Evolutionary conservation across 176 grass and related monocot species (phyloP).

Genomic region (Aechmea fasciata): DNA sequence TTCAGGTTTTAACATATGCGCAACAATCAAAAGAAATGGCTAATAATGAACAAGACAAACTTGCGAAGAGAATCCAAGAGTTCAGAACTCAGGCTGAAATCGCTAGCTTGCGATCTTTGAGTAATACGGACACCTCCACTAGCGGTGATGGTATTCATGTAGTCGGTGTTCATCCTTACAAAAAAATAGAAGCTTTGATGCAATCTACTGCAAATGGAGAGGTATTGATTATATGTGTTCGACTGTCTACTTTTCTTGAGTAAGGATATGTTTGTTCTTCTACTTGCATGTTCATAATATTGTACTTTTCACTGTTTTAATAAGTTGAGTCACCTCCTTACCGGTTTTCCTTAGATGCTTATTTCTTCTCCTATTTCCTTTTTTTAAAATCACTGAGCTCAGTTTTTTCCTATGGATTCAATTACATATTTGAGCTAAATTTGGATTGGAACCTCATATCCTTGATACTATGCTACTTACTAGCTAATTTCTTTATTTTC

Average conservation of each 20-base stretch:
- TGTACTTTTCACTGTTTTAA: neutral
- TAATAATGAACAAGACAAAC: slow-evolving; percentile 72
- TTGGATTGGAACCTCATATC: neutral
- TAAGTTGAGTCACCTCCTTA: neutral
- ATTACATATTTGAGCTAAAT: neutral
- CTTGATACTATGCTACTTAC: neutral
- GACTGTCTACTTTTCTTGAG: neutral
- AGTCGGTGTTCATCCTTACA: slow-evolving; percentile 82
- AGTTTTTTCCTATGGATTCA: slow-evolving; percentile 3
- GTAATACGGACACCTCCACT: slow-evolving; percentile 63
- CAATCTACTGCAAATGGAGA: slow-evolving; percentile 73
- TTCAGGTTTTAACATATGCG: slow-evolving; percentile 92
- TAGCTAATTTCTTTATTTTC: slow-evolving; percentile 7
- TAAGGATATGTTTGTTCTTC: slow-evolving; percentile 7
- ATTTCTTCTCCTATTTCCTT: neutral
- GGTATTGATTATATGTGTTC: slow-evolving; percentile 35
- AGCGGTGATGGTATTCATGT: slow-evolving; percentile 89
- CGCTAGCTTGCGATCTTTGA: slow-evolving; percentile 57
- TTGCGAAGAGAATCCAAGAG: slow-evolving; percentile 93
- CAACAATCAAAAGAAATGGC: slow-evolving; percentile 96
- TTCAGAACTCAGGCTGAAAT: slow-evolving; percentile 89
- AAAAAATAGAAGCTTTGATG: slow-evolving; percentile 92
- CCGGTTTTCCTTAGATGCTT: no score
- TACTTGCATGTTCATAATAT: neutral
- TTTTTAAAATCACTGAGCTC: slow-evolving; percentile 1